Conservation (phyloP, 768 basidiomycete species). For the Mycena pura region DNA sequence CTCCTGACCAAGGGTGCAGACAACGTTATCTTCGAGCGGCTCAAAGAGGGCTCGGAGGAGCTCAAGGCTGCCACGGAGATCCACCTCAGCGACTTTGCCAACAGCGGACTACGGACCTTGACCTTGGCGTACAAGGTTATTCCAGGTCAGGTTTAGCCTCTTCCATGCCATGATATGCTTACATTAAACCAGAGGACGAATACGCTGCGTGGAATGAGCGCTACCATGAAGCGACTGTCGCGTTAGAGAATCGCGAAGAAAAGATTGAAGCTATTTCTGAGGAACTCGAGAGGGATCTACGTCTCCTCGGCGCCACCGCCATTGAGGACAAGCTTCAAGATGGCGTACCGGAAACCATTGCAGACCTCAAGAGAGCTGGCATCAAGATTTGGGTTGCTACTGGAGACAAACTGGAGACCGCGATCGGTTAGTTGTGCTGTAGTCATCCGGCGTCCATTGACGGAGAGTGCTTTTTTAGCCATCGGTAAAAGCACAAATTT, state of each 20-base stretch:
- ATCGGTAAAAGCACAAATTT: constrained; percentile 98
- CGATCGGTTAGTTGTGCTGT: constrained; percentile 66
- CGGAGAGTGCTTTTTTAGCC: constrained; percentile 53
- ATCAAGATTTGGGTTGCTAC: constrained; percentile 99
- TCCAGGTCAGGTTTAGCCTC: constrained; percentile 51
- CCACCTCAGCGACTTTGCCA: constrained; percentile 89
- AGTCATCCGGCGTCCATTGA: background rate
- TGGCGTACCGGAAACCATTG: constrained; percentile 96
- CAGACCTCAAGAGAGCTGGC: constrained; percentile 94
- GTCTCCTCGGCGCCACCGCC: constrained; percentile 92
- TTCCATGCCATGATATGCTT: background rate
- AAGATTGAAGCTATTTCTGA: constrained; percentile 80
- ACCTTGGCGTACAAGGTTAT: constrained; percentile 94
- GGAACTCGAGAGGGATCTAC: constrained; percentile 81
- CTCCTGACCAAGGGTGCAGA: constrained; percentile 93
- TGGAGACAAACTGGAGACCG: constrained; percentile 97
- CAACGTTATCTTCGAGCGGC: constrained; percentile 93
- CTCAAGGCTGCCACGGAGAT: constrained; percentile 78
- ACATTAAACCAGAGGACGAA: constrained; percentile 61
- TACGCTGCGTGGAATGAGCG: constrained; percentile 81
- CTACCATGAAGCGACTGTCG: constrained; percentile 81
- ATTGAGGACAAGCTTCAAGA: constrained; percentile 98
- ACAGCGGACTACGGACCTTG: constrained; percentile 86
- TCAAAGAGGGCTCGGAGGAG: constrained; percentile 70
- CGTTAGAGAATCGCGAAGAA: constrained; percentile 81